A percentile compares a stretch with the other conserved stretches of the same genome.
phyloP scores from a whole-genome alignment of 352 stramenopile species.

The Globisporangium apiculatum region DNA sequence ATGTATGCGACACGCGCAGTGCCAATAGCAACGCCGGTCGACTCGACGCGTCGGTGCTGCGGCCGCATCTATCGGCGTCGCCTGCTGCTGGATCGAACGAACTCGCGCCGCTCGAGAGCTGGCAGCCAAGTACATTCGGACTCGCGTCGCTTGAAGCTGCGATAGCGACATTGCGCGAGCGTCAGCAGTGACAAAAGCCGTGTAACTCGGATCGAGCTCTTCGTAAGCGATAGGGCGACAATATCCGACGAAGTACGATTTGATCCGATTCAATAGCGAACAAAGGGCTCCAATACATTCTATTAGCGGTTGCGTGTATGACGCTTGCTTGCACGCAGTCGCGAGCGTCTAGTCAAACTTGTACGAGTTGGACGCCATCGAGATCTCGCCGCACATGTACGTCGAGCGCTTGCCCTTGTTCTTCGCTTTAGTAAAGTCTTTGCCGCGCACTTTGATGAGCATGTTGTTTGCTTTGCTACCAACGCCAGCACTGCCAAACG shows the following conservation, averaged over 20 bases:
- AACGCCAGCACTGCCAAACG: slow-evolving; percentile 94
- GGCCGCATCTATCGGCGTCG: slow-evolving; percentile 21
- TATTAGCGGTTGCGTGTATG: slow-evolving; percentile 3
- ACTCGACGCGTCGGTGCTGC: slow-evolving; percentile 21
- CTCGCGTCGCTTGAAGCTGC: slow-evolving; percentile 25
- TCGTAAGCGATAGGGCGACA: background rate
- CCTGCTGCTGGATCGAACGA: slow-evolving; percentile 4
- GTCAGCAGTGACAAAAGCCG: slow-evolving; percentile 7
- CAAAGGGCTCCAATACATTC: slow-evolving; percentile 13
- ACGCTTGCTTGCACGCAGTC: background rate
- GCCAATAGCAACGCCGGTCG: background rate
- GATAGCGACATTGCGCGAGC: no score
- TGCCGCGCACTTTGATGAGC: slow-evolving; percentile 96
- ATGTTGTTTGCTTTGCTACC: slow-evolving; percentile 97
- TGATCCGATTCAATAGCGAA: no score
- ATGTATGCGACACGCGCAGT: background rate
- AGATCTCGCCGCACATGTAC: slow-evolving; percentile 93
- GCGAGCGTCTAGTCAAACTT: slow-evolving; percentile 72
- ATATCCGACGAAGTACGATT: background rate
- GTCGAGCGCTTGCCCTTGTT: slow-evolving; percentile 99
- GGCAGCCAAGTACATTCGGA: slow-evolving; percentile 32
- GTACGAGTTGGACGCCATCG: slow-evolving; percentile 91
- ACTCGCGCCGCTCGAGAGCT: slow-evolving; percentile 30
- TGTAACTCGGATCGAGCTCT: no score
- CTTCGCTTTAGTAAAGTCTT: slow-evolving; percentile 99